Conservation (phyloP, 495 filamentous ascomycete genomes). For the Neurospora intermedia region DNA sequence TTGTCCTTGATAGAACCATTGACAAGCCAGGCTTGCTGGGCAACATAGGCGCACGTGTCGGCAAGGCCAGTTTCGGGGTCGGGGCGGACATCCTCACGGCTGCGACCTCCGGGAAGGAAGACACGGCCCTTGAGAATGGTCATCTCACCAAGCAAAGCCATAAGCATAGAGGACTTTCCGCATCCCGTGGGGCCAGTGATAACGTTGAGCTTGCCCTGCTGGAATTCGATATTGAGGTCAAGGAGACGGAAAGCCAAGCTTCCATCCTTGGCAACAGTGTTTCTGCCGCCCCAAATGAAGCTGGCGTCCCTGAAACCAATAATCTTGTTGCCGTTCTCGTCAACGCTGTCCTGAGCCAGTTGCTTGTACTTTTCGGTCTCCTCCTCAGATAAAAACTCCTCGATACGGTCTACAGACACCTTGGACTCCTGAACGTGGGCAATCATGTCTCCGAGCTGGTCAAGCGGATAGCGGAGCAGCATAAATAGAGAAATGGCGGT, state of each 20-base stretch:
- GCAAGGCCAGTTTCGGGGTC: conserved; percentile 80
- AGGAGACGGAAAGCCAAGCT: conserved; percentile 70
- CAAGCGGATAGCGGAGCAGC: conserved; percentile 85
- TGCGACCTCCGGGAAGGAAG: conserved; percentile 69
- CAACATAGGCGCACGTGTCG: conserved; percentile 92
- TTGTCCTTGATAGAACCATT: conserved; percentile 96
- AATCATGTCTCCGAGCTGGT: conserved; percentile 98
- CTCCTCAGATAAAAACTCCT: conserved; percentile 87
- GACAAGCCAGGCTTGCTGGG: conserved; percentile 95
- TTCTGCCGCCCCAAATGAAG: conserved; percentile 76
- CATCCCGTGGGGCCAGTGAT: conserved; percentile 87
- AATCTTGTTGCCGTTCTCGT: conserved; percentile 47
- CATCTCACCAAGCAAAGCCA: conserved; percentile 98
- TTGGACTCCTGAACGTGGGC: conserved; percentile 97
- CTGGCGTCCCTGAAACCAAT: conserved; percentile 81
- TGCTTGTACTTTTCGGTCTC: conserved; percentile 97
- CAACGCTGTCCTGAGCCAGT: conserved; percentile 50
- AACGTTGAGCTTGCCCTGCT: conserved; percentile 72
- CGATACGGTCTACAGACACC: conserved; percentile 92
- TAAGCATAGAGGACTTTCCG: conserved; percentile 89
- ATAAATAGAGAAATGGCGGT: conserved; percentile 93
- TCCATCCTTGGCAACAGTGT: conserved; percentile 46
- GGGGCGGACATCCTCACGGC: conserved; percentile 69
- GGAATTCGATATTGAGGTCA: conserved; percentile 67
- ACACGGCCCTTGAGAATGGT: conserved; percentile 70